Percentiles rank a stretch among this genome's conserved stretches.
Evolutionary conservation across 2,329 filamentous ascomycete genomes (phyloP).

Genomic region (Nemania bipapillata): DNA sequence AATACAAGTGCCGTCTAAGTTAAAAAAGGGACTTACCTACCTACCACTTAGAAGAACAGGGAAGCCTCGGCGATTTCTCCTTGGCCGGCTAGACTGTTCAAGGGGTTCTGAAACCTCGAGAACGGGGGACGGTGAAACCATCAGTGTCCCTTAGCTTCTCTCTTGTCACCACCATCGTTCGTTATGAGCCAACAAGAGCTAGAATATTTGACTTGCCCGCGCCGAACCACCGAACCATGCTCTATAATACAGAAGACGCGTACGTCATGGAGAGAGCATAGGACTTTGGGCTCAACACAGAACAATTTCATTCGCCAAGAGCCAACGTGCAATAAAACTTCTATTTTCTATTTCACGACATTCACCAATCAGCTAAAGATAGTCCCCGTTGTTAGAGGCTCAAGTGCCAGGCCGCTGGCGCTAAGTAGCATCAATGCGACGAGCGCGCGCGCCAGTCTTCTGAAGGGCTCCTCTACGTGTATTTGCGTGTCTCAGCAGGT

Average conservation of each 20-base stretch:
- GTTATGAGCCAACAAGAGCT: conserved; percentile 3
- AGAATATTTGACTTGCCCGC: not conserved
- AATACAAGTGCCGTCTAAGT: too few species aligned
- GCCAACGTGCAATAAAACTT: conserved; percentile 21
- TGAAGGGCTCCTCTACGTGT: conserved; percentile 45
- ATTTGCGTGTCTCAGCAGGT: conserved; percentile 24
- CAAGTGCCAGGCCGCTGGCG: conserved; percentile 36
- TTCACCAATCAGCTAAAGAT: conserved; percentile 5
- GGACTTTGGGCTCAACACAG: not conserved
- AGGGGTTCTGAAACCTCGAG: conserved; percentile 30
- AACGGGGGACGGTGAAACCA: conserved; percentile 23
- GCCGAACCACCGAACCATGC: not conserved
- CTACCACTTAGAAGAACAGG: not conserved
- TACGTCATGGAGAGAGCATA: not conserved
- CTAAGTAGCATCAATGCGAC: conserved; percentile 36
- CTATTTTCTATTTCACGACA: not conserved
- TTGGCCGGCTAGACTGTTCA: not conserved
- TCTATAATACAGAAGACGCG: not conserved
- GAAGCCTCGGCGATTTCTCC: conserved; percentile 1
- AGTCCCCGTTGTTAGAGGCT: not conserved
- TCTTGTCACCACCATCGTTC: conserved; percentile 6
- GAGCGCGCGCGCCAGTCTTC: conserved; percentile 34
- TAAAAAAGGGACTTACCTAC: too few species aligned
- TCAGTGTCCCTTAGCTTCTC: conserved; percentile 15
- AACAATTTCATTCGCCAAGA: conserved; percentile 20